Evolutionary conservation across 2,329 filamentous ascomycete genomes (phyloP).

Genomic region (Talaromyces sp.): DNA sequence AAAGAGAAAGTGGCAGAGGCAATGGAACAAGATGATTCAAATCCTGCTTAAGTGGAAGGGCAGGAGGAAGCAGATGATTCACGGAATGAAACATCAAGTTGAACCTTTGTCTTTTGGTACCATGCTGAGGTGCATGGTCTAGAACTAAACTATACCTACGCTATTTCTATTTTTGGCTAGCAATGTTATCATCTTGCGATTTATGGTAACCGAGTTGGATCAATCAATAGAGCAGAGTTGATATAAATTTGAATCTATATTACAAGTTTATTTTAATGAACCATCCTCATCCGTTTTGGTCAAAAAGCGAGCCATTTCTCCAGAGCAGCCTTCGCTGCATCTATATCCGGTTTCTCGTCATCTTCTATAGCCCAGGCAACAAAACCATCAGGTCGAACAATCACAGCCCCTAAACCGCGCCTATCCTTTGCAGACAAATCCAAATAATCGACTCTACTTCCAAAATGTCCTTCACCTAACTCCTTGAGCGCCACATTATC

Average conservation of each 20-base stretch:
- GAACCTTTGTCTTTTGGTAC: neutral
- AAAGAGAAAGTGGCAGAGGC: neutral
- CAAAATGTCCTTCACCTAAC: neutral
- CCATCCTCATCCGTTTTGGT: neutral
- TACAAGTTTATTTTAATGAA: neutral
- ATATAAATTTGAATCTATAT: neutral
- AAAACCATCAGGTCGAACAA: slow-evolving; percentile 34
- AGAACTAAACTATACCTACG: neutral
- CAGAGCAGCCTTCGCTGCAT: slow-evolving; percentile 2
- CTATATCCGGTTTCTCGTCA: slow-evolving; percentile 45
- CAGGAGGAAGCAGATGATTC: neutral
- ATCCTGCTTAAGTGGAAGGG: neutral
- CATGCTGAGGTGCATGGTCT: neutral
- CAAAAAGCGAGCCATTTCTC: slow-evolving; percentile 9
- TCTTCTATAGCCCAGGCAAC: slow-evolving; percentile 50
- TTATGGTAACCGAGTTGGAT: neutral
- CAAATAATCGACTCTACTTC: slow-evolving; percentile 6
- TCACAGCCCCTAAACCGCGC: slow-evolving; percentile 26
- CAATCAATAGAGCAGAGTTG: neutral
- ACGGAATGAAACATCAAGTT: neutral
- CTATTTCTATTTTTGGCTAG: neutral
- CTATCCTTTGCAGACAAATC: slow-evolving; percentile 11
- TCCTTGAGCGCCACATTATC: neutral
- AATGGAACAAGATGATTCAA: neutral
- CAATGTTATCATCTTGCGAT: neutral